phyloP scores from a whole-genome alignment of 2,329 filamentous ascomycete genomes.

The Aspergillus sclerotialis region DNA sequence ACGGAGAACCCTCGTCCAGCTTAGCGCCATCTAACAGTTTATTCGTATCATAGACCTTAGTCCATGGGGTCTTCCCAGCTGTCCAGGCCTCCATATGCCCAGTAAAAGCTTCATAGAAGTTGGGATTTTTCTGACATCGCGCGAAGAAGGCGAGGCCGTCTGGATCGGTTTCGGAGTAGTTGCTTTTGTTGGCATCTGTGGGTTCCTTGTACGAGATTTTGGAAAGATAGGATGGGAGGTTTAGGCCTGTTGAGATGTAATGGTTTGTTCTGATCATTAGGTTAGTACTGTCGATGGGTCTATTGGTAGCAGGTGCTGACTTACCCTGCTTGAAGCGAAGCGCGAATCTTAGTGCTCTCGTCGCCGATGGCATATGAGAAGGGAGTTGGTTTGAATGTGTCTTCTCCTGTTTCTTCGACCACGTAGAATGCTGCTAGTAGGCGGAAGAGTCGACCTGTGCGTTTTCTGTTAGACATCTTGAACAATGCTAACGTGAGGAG shows the following conservation, averaged over 20 bases:
- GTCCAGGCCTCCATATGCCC: constrained; percentile 31
- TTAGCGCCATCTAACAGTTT: constrained; percentile 13
- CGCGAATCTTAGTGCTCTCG: constrained; percentile 21
- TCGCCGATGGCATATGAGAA: constrained; percentile 27
- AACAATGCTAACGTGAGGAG: not conserved
- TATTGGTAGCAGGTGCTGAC: not conserved
- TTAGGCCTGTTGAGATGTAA: constrained; percentile 21
- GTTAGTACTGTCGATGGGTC: not conserved
- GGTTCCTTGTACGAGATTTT: constrained; percentile 29
- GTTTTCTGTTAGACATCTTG: not conserved
- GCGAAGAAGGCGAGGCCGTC: constrained; percentile 25
- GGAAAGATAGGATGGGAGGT: constrained; percentile 26
- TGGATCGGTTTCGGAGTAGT: constrained; percentile 13
- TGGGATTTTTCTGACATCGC: constrained; percentile 21
- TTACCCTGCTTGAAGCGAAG: constrained; percentile 24
- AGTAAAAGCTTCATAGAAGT: constrained; percentile 24
- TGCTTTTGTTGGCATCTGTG: constrained; percentile 17
- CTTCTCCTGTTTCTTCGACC: constrained; percentile 22
- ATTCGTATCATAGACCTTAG: constrained; percentile 21
- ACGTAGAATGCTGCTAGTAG: constrained; percentile 24
- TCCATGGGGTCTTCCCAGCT: constrained; percentile 28
- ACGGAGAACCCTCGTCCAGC: constrained; percentile 12
- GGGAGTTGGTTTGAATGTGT: constrained; percentile 24
- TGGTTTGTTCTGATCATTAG: constrained; percentile 18
- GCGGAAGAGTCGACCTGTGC: constrained; percentile 21